Conservation (phyloP, 2,329 filamentous ascomycete genomes). For the Neofusicoccum ribis region DNA sequence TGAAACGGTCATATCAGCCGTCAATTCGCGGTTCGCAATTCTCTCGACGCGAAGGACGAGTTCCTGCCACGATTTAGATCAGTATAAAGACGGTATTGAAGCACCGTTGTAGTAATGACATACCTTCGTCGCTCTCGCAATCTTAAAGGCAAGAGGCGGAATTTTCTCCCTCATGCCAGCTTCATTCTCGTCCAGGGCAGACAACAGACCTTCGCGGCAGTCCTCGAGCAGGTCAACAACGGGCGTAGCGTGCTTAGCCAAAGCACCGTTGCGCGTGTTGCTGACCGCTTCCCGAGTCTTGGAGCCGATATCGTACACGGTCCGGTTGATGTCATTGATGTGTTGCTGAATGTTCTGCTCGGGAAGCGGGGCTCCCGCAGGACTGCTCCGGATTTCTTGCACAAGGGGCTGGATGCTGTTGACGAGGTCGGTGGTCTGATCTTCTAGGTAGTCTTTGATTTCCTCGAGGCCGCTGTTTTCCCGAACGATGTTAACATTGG, state of each 20-base stretch:
- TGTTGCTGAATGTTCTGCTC: conserved; percentile 60
- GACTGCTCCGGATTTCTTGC: conserved; percentile 58
- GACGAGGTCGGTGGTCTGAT: conserved; percentile 76
- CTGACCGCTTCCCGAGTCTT: conserved; percentile 59
- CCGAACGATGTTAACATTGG: conserved; percentile 25
- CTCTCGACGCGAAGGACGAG: conserved; percentile 43
- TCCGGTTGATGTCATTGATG: conserved; percentile 68
- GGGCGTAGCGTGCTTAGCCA: conserved; percentile 52
- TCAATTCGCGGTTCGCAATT: conserved; percentile 41
- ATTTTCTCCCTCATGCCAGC: conserved; percentile 64
- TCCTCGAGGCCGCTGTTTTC: conserved; percentile 51
- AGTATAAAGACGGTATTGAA: neutral
- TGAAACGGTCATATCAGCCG: conserved; percentile 19
- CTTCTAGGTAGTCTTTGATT: conserved; percentile 75
- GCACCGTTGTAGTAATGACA: conserved; percentile 3
- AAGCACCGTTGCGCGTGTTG: conserved; percentile 50
- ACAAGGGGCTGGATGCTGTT: conserved; percentile 82
- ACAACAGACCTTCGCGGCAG: conserved; percentile 66
- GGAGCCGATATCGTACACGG: conserved; percentile 69
- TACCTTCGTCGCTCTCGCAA: conserved; percentile 77
- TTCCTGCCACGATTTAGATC: conserved; percentile 30
- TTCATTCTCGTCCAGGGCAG: conserved; percentile 58
- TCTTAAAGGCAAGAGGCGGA: conserved; percentile 83
- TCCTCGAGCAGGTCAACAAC: conserved; percentile 60
- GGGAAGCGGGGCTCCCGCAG: conserved; percentile 25